Conservation (phyloP, 495 filamentous ascomycete species). For the Aspergillus affinis region DNA sequence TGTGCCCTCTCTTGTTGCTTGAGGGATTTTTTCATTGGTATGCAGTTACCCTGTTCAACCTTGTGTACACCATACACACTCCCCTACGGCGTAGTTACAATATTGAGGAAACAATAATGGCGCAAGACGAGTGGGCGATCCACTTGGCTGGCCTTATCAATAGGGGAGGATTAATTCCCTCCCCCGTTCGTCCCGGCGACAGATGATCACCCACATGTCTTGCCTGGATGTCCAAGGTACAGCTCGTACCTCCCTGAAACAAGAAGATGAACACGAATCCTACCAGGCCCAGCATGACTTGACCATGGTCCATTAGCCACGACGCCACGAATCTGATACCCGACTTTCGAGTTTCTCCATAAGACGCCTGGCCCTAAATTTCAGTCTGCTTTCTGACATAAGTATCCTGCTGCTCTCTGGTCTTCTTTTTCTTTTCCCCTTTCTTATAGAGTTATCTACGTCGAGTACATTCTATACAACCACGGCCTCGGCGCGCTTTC, state of each 20-base stretch:
- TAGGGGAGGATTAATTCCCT: not conserved
- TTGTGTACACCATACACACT: not conserved
- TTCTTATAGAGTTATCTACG: too few relatives aligned
- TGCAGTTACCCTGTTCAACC: slow-evolving; percentile 1
- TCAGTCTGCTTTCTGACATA: too few relatives aligned
- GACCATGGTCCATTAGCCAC: slow-evolving; percentile 6
- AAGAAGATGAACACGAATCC: not conserved
- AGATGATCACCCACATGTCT: not conserved
- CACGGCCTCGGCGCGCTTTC: too few relatives aligned
- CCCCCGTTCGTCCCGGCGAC: not conserved
- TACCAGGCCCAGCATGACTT: slow-evolving; percentile 8
- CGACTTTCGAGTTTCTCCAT: not conserved
- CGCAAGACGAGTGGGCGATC: not conserved
- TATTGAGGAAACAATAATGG: not conserved
- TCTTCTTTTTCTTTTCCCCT: too few relatives aligned
- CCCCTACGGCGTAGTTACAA: too few relatives aligned
- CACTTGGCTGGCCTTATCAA: not conserved
- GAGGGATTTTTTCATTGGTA: slow-evolving; percentile 8
- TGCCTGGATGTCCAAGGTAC: not conserved
- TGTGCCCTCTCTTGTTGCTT: slow-evolving; percentile 1
- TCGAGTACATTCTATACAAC: too few relatives aligned
- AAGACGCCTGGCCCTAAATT: too few relatives aligned
- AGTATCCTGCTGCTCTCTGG: too few relatives aligned
- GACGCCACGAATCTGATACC: slow-evolving; percentile 5
- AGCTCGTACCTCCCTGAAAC: too few relatives aligned